phyloP scores from a whole-genome alignment of 768 basidiomycete genomes.

The Chalciporus piperatus region DNA sequence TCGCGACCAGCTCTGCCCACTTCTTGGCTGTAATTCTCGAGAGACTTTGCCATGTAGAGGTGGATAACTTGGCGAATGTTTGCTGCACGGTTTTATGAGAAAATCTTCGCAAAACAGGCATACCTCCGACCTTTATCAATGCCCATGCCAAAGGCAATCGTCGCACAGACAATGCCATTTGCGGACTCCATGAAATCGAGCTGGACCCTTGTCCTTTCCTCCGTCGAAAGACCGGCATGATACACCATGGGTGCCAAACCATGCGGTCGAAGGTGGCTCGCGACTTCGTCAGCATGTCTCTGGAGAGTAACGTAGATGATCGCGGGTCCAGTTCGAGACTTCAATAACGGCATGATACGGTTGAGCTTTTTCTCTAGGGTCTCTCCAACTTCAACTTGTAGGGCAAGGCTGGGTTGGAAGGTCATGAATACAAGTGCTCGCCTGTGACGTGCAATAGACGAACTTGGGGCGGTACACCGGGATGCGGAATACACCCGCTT shows the following conservation, averaged over 20 bases:
- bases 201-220: slow-evolving; percentile 37
- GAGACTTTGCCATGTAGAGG: slow-evolving; percentile 42
- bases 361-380: slow-evolving; percentile 35
- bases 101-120: background rate
- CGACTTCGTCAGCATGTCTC: slow-evolving; percentile 39
- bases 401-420: slow-evolving; percentile 29
- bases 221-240: slow-evolving; percentile 41
- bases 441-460: slow-evolving; percentile 7
- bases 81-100: slow-evolving; percentile 11
- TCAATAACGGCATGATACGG: slow-evolving; percentile 35
- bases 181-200: slow-evolving; percentile 38
- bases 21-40: slow-evolving; percentile 47
- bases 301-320: slow-evolving; percentile 49
- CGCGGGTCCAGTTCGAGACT: slow-evolving; percentile 37
- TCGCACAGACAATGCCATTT: slow-evolving; percentile 40
- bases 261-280: slow-evolving; percentile 22
- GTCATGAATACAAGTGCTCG: background rate
- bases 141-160: slow-evolving; percentile 49
- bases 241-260: slow-evolving; percentile 36
- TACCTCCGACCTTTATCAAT: slow-evolving; percentile 35
- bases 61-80: slow-evolving; percentile 42
- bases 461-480: slow-evolving; percentile 46
- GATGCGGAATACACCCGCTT: slow-evolving; percentile 40
- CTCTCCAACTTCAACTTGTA: slow-evolving; percentile 33
- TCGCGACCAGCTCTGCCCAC: slow-evolving; percentile 45